Base-by-base conservation (phyloP, 169 alveolate genomes). In the Plasmodium adleri region DNA sequence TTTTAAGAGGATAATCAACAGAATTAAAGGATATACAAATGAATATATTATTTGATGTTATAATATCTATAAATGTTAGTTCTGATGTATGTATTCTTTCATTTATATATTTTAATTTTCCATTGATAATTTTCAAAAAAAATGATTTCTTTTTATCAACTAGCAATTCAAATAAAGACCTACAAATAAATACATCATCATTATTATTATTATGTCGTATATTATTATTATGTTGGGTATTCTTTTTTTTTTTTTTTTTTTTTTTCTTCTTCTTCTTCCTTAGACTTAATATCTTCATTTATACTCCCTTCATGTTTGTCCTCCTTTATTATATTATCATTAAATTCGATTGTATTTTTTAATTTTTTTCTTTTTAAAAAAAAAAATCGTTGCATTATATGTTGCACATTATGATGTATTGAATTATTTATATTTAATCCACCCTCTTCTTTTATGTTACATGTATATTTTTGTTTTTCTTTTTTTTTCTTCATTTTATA, bases 21-120 rank as follows among this genome's bases (percentile, higher is more conserved):
- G 72, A 50, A 59, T 78, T 56, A 45, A 78, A 78, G 58, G 64
- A 50, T 45, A 78, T 50, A 4, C 68, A 49, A 49, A 78, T 47
- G 4, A 78, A 28, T 2, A 43, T 28, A 39, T 78, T 78, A 7
- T 28, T 20, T 17, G 49, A 26, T 3, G 89, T 78, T 26, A 78
- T 26, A 22, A 78, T 78, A 45, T 78, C 39, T 3, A 78, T 24
- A 71, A 3, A 26, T 52, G 78, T 64, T 2, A 66, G 7, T 3
- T 28, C 15, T 52, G 45, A 17, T 6, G 20, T 64, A 13, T 64
- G 71, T 24, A 39, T 66, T 26, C 71, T 52, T 78, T 78, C 89
- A 60, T 78, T 78, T 12, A 78, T 78, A 24, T 64, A 78, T 22
- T 56, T 47, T 20, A 8, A 60, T 54, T 15, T 56, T 45, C 24